phyloP scores from a whole-genome alignment of 2,329 filamentous ascomycete genomes.

The Rhinocladiella similis region DNA sequence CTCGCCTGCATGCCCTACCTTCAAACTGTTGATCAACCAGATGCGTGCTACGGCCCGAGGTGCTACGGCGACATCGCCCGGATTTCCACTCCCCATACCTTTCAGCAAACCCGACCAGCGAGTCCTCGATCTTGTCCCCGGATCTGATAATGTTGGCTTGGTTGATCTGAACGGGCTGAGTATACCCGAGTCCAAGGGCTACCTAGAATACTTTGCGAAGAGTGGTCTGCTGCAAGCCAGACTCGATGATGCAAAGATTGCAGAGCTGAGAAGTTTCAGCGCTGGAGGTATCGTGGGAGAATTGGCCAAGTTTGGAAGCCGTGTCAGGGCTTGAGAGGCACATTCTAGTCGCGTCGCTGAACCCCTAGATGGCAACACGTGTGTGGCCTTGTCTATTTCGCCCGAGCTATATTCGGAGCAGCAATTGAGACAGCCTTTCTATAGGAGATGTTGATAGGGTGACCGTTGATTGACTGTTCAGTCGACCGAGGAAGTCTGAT shows the following conservation, averaged over 20 bases:
- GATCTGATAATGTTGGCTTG: conserved; percentile 35
- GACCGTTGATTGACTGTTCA: too few species aligned
- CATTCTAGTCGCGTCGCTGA: too few species aligned
- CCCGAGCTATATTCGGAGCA: too few species aligned
- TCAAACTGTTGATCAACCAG: conserved; percentile 66
- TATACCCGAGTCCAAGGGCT: conserved; percentile 70
- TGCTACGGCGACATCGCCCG: conserved; percentile 36
- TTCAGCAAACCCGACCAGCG: conserved; percentile 55
- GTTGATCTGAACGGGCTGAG: conserved; percentile 66
- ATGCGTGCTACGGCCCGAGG: conserved; percentile 43
- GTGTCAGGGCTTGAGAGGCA: conserved; percentile 32
- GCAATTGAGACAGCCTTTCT: too few species aligned
- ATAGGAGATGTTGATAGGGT: too few species aligned
- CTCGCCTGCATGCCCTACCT: conserved; percentile 60
- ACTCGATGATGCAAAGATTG: conserved; percentile 70
- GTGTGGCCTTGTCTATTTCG: neutral
- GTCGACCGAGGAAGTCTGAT: too few species aligned
- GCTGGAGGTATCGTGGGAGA: conserved; percentile 83
- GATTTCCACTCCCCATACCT: conserved; percentile 50
- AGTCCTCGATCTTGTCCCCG: conserved; percentile 47
- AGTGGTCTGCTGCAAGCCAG: conserved; percentile 74
- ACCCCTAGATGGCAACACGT: conserved; percentile 18
- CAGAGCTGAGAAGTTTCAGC: conserved; percentile 80
- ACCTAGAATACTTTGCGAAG: conserved; percentile 92
- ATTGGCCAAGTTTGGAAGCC: conserved; percentile 68